These are phyloP conservation scores for Pelargonium fulgidum DNA, from an alignment of 441 rosid species.

Conservation along the genomic window DNA sequence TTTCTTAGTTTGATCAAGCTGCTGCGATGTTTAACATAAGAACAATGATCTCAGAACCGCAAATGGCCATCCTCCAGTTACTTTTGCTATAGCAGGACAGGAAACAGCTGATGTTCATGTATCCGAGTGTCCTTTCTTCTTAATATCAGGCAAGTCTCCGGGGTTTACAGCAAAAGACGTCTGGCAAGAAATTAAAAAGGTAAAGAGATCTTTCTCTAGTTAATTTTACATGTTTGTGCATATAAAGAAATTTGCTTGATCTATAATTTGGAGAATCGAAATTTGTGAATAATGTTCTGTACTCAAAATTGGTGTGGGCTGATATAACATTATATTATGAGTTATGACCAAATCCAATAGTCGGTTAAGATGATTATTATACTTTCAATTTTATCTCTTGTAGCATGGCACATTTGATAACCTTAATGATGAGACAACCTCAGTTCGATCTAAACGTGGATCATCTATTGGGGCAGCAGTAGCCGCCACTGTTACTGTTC, in stretches of 20 bases:
- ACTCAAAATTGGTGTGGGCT: too few relatives aligned
- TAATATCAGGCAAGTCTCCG: neutral
- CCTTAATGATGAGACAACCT: neutral
- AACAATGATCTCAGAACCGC: neutral
- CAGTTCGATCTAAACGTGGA: neutral
- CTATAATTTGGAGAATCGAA: neutral
- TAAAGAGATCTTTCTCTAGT: neutral
- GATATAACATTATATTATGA: too few relatives aligned
- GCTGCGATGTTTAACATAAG: neutral
- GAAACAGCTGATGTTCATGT: neutral
- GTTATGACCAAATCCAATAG: too few relatives aligned
- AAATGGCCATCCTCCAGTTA: neutral
- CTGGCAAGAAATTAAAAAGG: constrained; percentile 6
- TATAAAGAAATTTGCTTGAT: neutral
- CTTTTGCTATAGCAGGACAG: neutral
- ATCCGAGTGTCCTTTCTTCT: constrained; percentile 2
- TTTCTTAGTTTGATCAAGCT: neutral
- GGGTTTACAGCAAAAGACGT: neutral
- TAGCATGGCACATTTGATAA: neutral
- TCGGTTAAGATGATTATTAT: too few relatives aligned
- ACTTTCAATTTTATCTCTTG: neutral
- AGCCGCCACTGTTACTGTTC: neutral
- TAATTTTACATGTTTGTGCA: neutral
- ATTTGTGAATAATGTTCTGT: too few relatives aligned
- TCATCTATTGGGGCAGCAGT: constrained; percentile 2